Evolutionary conservation across 139 green algal genomes (phyloP).

Genomic region (Closterium sp.): DNA sequence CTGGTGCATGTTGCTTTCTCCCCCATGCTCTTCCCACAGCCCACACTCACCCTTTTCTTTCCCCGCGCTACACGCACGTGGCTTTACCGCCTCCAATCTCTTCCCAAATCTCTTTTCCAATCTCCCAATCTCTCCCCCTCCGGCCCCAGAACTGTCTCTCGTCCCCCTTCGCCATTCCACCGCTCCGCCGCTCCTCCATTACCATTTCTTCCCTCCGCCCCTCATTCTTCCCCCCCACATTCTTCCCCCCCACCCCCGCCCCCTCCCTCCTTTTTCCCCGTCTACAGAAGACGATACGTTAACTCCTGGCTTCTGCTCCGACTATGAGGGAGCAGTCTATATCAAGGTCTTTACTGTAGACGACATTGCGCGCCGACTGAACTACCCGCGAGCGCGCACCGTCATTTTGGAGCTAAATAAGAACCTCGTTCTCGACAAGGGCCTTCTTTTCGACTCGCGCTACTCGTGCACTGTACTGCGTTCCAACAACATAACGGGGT

Average conservation of each 20-base stretch:
- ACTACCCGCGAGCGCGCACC: neutral
- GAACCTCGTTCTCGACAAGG: neutral
- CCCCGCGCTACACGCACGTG: too few species aligned
- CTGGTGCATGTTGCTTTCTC: neutral
- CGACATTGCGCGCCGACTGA: neutral
- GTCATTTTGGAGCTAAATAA: neutral
- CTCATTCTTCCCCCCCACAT: neutral
- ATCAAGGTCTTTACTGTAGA: neutral
- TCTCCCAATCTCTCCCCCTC: too few species aligned
- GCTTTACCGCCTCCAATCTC: too few species aligned
- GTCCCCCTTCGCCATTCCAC: neutral
- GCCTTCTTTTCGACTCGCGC: neutral
- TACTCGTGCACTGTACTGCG: slow-evolving; percentile 9
- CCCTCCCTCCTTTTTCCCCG: neutral
- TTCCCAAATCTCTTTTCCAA: too few species aligned
- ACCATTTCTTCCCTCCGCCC: neutral
- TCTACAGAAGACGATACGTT: neutral
- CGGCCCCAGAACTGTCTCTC: too few species aligned
- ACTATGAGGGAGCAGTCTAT: neutral
- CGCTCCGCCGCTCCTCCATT: too few species aligned
- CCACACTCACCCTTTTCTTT: neutral
- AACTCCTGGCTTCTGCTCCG: neutral
- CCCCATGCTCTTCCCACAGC: too few species aligned
- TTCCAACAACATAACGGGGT: neutral
- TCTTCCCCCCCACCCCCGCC: too few species aligned